Percentiles rank a stretch among this genome's conserved stretches.
phyloP scores from a whole-genome alignment of 768 basidiomycete genomes.

The Filobasidium floriforme region DNA sequence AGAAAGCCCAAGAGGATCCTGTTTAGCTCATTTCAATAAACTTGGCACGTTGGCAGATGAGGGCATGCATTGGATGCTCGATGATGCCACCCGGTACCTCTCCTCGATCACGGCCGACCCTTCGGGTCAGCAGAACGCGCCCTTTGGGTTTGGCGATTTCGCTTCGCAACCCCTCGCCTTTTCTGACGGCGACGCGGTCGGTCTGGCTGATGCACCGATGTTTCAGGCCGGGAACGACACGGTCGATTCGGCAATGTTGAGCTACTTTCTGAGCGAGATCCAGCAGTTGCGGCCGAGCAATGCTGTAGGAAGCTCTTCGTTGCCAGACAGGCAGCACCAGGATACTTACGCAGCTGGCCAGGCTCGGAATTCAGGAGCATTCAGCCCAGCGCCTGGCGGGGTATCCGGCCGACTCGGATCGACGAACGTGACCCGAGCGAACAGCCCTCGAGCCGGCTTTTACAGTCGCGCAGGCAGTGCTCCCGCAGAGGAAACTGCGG shows the following conservation, averaged over 20 bases:
- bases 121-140: constrained; percentile 9
- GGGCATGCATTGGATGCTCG: constrained; percentile 20
- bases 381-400: not conserved
- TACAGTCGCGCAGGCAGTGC: constrained; percentile 3
- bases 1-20: not conserved
- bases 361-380: constrained; percentile 1
- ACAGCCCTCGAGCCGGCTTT: constrained; percentile 5
- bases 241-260: not conserved
- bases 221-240: not conserved
- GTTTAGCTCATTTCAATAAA: not conserved
- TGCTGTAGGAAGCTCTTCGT: not conserved
- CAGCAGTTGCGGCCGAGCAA: not conserved
- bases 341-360: constrained; percentile 7
- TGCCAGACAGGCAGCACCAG: not conserved
- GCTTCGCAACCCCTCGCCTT: not conserved
- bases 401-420: not conserved
- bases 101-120: constrained; percentile 5
- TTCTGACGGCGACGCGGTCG: not conserved
- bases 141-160: constrained; percentile 4
- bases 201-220: not conserved
- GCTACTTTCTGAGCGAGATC: constrained; percentile 6
- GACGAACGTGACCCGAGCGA: not conserved
- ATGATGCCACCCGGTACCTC: constrained; percentile 9
- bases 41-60: constrained; percentile 15
- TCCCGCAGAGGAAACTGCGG: constrained; percentile 12